A percentile compares a stretch with the other conserved stretches of the same genome.
Conservation (phyloP, 2,329 filamentous ascomycete genomes). For the Tolypocladium sp. region DNA sequence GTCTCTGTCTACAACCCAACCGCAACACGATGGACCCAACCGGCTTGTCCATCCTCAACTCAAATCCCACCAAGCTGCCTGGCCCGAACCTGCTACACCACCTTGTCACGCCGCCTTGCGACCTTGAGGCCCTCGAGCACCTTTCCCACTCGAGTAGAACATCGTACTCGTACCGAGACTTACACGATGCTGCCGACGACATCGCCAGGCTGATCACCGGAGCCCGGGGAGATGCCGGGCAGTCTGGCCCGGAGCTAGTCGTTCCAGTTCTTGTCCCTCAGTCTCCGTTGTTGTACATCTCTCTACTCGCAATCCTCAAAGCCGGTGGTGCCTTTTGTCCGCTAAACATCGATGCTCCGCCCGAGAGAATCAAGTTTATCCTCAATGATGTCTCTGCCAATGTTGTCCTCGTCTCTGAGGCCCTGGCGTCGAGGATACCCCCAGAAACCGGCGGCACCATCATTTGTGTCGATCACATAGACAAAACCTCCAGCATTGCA, state of each 20-base stretch:
- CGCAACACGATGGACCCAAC: constrained; percentile 13
- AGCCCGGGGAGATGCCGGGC: constrained; percentile 2
- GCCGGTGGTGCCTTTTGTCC: constrained; percentile 82
- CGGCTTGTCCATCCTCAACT: constrained; percentile 36
- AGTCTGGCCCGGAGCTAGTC: constrained; percentile 31
- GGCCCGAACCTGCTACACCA: constrained; percentile 43
- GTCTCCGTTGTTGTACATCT: constrained; percentile 66
- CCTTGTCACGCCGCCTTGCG: constrained; percentile 41
- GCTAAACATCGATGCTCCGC: constrained; percentile 66
- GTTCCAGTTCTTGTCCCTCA: constrained; percentile 74
- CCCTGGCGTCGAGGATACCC: constrained; percentile 32
- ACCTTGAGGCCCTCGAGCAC: constrained; percentile 21
- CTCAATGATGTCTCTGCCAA: constrained; percentile 64
- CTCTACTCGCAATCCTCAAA: constrained; percentile 69
- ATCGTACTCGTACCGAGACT: constrained; percentile 49
- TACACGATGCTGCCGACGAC: constrained; percentile 48
- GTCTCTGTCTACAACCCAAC: neutral
- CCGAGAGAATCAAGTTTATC: constrained; percentile 72
- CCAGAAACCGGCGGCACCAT: constrained; percentile 19
- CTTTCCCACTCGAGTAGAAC: constrained; percentile 15
- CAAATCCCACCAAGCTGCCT: constrained; percentile 26
- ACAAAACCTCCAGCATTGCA: neutral
- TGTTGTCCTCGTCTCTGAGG: constrained; percentile 55
- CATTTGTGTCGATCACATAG: constrained; percentile 21
- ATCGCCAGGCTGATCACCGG: constrained; percentile 42